Evolutionary conservation across 2,329 filamentous ascomycete species (phyloP).

Genomic region (Phyllosticta citrichinensis): DNA sequence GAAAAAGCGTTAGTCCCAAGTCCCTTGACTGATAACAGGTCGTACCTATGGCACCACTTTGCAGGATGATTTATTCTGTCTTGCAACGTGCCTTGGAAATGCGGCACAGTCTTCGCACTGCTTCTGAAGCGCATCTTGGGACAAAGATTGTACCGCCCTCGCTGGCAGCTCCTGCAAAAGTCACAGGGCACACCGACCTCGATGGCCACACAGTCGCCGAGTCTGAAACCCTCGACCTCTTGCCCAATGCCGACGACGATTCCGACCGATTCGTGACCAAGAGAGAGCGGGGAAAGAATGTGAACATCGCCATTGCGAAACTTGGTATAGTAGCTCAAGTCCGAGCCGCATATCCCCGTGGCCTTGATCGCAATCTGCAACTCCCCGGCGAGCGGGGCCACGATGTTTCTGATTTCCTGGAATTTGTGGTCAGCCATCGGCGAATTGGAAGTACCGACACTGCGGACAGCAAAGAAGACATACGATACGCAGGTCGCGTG

Average conservation of each 20-base stretch:
- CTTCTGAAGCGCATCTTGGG: constrained; percentile 33
- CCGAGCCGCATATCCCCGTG: constrained; percentile 60
- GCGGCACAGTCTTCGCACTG: constrained; percentile 33
- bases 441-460: constrained; percentile 12
- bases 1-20: constrained; percentile 15
- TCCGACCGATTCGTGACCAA: constrained; percentile 25
- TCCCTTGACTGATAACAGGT: constrained; percentile 15
- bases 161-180: constrained; percentile 29
- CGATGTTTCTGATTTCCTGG: constrained; percentile 47
- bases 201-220: constrained; percentile 16
- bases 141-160: constrained; percentile 34
- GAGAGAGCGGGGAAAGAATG: constrained; percentile 53
- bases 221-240: constrained; percentile 12
- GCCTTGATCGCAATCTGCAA: constrained; percentile 56
- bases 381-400: constrained; percentile 46
- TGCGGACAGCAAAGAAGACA: constrained; percentile 18
- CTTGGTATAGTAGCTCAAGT: constrained; percentile 62
- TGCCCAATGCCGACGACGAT: constrained; percentile 13
- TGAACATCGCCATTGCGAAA: constrained; percentile 63
- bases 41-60: constrained; percentile 36
- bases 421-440: constrained; percentile 15
- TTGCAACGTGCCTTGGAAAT: constrained; percentile 35
- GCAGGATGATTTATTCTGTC: constrained; percentile 35
- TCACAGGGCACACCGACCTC: constrained; percentile 20
- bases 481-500: constrained; percentile 34